Evolutionary conservation across 1,284 basidiomycete species (phyloP).

Genomic region (Boletus hoseneyae): DNA sequence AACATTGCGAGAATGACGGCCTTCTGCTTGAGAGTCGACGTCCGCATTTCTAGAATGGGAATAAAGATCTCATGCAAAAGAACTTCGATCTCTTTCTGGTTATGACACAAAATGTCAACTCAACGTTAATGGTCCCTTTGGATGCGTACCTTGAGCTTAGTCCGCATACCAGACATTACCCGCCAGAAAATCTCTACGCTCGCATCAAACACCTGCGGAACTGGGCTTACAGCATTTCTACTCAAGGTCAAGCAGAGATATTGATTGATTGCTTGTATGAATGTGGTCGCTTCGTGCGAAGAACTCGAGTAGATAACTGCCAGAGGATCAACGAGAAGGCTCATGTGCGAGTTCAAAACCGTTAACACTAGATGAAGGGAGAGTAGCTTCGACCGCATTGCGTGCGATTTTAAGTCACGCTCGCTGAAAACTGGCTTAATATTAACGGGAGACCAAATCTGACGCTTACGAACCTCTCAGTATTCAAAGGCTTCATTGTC

Average conservation of each 20-base stretch:
- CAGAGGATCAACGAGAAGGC: constrained; percentile 80
- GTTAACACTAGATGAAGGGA: constrained; percentile 91
- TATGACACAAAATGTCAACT: constrained; percentile 4
- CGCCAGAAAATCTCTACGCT: constrained; percentile 99
- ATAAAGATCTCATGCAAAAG: constrained; percentile 98
- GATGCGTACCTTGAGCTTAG: constrained; percentile 81
- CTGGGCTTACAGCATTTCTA: constrained; percentile 93
- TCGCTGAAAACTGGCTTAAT: constrained; percentile 53
- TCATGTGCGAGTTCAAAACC: constrained; percentile 89
- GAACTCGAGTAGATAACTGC: constrained; percentile 88
- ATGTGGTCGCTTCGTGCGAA: constrained; percentile 80
- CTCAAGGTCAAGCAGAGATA: constrained; percentile 93
- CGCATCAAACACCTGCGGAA: constrained; percentile 96
- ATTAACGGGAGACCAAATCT: not conserved
- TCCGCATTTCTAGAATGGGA: constrained; percentile 98
- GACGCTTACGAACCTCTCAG: constrained; percentile 68
- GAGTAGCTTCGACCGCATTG: constrained; percentile 92
- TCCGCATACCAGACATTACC: constrained; percentile 89
- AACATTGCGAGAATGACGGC: constrained; percentile 85
- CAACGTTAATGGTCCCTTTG: not conserved
- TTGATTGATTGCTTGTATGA: constrained; percentile 91
- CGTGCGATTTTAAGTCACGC: constrained; percentile 89
- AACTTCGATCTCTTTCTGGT: constrained; percentile 98
- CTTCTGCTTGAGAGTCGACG: constrained; percentile 93
- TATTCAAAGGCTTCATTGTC: constrained; percentile 95